A percentile compares a stretch with the other conserved stretches of the same genome.
phyloP scores from a whole-genome alignment of 257 asterid genomes.

The Mitragyna speciosa region DNA sequence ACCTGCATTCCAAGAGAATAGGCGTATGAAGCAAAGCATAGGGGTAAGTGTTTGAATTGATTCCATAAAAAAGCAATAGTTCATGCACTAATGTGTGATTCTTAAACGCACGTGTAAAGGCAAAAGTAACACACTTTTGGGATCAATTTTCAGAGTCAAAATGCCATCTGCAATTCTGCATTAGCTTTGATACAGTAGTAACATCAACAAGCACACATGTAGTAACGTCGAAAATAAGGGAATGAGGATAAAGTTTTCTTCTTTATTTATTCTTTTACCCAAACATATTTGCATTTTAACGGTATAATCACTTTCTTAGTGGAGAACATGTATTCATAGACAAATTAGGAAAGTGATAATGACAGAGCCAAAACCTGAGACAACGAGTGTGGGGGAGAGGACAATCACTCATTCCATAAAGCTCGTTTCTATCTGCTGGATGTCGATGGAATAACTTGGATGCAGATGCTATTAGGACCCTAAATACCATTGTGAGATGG shows the following conservation, averaged over 20 bases:
- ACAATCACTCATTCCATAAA: conserved; percentile 19
- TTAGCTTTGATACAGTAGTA: neutral
- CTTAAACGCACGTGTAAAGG: neutral
- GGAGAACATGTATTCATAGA: neutral
- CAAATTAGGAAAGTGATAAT: neutral
- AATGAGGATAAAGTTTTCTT: neutral
- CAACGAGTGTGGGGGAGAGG: conserved; percentile 17
- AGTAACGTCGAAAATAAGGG: neutral
- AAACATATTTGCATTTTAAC: too few relatives aligned
- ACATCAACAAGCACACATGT: neutral
- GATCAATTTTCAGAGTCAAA: neutral
- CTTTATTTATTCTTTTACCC: neutral
- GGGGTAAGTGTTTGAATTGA: neutral
- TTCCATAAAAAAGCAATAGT: neutral
- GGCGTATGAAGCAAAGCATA: neutral
- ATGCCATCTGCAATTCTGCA: neutral
- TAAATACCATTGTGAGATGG: conserved; percentile 19
- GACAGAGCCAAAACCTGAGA: conserved; percentile 19
- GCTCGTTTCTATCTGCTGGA: conserved; percentile 15
- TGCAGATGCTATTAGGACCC: conserved; percentile 27
- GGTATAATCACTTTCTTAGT: neutral
- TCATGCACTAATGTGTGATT: neutral
- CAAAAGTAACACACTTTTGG: neutral
- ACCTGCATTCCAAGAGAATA: conserved; percentile 13
- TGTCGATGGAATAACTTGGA: conserved; percentile 18